phyloP scores from a whole-genome alignment of 2,329 filamentous ascomycete species.

The Colletotrichum sansevieriae region DNA sequence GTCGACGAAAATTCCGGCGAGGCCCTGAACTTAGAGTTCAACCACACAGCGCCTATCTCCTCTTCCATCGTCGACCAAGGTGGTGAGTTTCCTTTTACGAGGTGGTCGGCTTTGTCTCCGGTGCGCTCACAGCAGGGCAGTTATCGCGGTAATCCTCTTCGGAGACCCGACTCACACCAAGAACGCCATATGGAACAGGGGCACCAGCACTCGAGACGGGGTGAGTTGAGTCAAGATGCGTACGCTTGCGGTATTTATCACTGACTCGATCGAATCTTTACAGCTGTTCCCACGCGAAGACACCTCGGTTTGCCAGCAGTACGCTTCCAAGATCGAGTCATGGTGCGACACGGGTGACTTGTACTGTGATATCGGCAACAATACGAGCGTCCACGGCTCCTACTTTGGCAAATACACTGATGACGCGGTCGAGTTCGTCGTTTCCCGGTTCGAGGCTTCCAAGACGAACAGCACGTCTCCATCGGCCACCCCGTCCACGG shows the following conservation, averaged over 20 bases:
- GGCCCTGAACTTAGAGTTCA: conserved; percentile 34
- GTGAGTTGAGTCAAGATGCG: conserved; percentile 47
- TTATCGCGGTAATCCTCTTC: conserved; percentile 56
- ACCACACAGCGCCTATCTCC: conserved; percentile 45
- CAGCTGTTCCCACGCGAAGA: conserved; percentile 55
- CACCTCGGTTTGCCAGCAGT: conserved; percentile 51
- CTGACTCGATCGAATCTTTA: background rate
- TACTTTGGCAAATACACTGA: conserved; percentile 54
- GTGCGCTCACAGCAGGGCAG: conserved; percentile 44
- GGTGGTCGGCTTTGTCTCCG: background rate
- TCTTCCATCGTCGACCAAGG: conserved; percentile 49
- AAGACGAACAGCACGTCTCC: conserved; percentile 21
- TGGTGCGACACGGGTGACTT: conserved; percentile 58
- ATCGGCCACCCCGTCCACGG: conserved; percentile 12
- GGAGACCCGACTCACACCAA: conserved; percentile 57
- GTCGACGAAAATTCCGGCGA: conserved; percentile 44
- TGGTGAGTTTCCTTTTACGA: conserved; percentile 46
- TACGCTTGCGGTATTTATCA: background rate
- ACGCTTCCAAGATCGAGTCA: conserved; percentile 52
- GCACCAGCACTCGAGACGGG: conserved; percentile 53
- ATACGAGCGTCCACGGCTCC: conserved; percentile 48
- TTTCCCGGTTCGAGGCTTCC: conserved; percentile 49
- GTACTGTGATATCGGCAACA: conserved; percentile 54
- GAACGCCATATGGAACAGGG: conserved; percentile 52
- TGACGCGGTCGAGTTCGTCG: conserved; percentile 52